These are phyloP conservation scores for Bipolaris oryzae DNA, from an alignment of 2,329 filamentous ascomycete genomes.

Conservation along the genomic window DNA sequence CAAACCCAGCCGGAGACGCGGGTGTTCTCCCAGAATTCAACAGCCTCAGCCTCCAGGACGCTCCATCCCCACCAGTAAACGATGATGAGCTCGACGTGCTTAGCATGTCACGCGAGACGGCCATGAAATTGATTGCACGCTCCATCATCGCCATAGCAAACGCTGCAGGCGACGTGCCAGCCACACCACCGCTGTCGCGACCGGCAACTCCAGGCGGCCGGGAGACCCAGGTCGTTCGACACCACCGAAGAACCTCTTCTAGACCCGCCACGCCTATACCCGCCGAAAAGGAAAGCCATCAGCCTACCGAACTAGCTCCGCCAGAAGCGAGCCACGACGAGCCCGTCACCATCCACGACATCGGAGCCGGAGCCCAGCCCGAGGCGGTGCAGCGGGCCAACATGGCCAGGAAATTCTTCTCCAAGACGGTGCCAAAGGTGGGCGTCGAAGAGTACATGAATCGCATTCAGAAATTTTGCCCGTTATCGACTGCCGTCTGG, in stretches of 20 bases:
- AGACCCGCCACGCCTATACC: slow-evolving; percentile 49
- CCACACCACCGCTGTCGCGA: slow-evolving; percentile 72
- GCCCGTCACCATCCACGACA: slow-evolving; percentile 52
- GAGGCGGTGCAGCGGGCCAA: slow-evolving; percentile 80
- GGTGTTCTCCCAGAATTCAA: slow-evolving; percentile 48
- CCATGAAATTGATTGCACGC: slow-evolving; percentile 78
- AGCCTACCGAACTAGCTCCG: slow-evolving; percentile 52
- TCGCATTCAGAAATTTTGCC: slow-evolving; percentile 87
- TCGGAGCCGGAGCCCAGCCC: slow-evolving; percentile 71
- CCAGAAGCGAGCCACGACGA: slow-evolving; percentile 59
- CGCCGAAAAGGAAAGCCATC: slow-evolving; percentile 48
- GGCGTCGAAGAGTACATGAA: slow-evolving; percentile 81
- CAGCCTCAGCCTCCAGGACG: slow-evolving; percentile 41
- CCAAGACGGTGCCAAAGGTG: slow-evolving; percentile 83
- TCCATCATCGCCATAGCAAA: slow-evolving; percentile 65
- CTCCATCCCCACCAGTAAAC: slow-evolving; percentile 48
- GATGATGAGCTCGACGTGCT: slow-evolving; percentile 69
- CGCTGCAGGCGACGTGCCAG: slow-evolving; percentile 77
- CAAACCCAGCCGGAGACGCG: slow-evolving; percentile 50
- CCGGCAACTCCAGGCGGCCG: slow-evolving; percentile 61
- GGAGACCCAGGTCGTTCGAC: slow-evolving; percentile 32
- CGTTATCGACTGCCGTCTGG: slow-evolving; percentile 92
- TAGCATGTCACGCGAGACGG: slow-evolving; percentile 72
- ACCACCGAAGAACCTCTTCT: slow-evolving; percentile 46
- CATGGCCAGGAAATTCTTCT: slow-evolving; percentile 92